Percentiles rank a stretch among this genome's conserved stretches.
These are phyloP conservation scores for Zymoseptoria brevis DNA, from an alignment of 2,329 filamentous ascomycete genomes.

Conservation along the genomic window DNA sequence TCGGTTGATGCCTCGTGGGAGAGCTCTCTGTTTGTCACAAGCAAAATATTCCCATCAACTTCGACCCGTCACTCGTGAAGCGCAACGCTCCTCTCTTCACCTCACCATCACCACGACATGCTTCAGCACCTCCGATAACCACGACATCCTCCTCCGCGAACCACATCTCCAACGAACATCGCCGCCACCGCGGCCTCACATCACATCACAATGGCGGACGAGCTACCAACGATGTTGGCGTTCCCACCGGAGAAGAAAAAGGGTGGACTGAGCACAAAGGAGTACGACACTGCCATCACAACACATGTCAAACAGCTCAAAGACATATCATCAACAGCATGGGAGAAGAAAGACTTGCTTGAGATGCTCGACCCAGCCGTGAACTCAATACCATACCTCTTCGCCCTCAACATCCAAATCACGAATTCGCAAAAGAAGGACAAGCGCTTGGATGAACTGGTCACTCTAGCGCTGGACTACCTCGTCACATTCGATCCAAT, in stretches of 20 bases:
- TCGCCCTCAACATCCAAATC: conserved; percentile 40
- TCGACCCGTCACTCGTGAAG: neutral
- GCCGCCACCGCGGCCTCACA: neutral
- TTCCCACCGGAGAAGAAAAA: conserved; percentile 28
- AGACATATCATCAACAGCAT: conserved; percentile 29
- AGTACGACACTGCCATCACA: conserved; percentile 34
- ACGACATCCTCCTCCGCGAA: neutral
- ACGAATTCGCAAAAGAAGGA: conserved; percentile 18
- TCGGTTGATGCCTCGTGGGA: neutral
- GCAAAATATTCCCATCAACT: neutral
- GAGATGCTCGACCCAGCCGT: conserved; percentile 47
- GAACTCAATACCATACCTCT: conserved; percentile 54
- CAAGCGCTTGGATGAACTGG: conserved; percentile 32
- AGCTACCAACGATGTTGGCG: conserved; percentile 17
- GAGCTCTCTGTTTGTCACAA: neutral
- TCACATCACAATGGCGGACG: conserved; percentile 20
- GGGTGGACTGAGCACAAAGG: conserved; percentile 26
- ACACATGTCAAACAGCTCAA: conserved; percentile 30
- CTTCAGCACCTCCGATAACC: neutral
- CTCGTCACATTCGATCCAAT: conserved; percentile 44
- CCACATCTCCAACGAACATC: conserved; percentile 2
- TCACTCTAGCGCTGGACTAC: conserved; percentile 44
- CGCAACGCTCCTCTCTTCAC: neutral
- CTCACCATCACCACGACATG: neutral
- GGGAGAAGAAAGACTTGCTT: conserved; percentile 35